These are phyloP conservation scores for Pythium periplocum DNA, from an alignment of 352 stramenopile genomes.

Conservation along the genomic window DNA sequence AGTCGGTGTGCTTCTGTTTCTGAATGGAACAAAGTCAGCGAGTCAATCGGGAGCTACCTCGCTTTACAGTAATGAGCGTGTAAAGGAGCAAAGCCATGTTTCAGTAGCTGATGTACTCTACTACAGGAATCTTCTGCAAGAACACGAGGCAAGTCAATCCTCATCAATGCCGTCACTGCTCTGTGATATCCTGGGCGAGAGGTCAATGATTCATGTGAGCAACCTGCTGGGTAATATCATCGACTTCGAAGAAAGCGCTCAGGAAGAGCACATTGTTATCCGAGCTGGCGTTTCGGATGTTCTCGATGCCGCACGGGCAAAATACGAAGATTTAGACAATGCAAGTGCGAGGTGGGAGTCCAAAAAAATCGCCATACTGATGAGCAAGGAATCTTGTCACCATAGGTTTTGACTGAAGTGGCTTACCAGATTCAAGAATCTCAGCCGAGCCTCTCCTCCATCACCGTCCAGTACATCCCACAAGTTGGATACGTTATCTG, in stretches of 20 bases:
- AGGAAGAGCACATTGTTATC: constrained; percentile 59
- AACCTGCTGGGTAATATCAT: constrained; percentile 83
- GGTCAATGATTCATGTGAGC: constrained; percentile 44
- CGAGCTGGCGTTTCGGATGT: constrained; percentile 63
- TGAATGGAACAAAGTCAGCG: constrained; percentile 62
- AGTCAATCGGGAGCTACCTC: constrained; percentile 58
- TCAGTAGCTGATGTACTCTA: too few relatives aligned
- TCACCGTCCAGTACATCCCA: constrained; percentile 84
- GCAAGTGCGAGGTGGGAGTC: constrained; percentile 16
- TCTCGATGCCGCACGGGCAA: constrained; percentile 56
- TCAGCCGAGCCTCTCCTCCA: constrained; percentile 60
- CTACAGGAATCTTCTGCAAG: constrained; percentile 1
- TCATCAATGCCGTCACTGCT: constrained; percentile 29
- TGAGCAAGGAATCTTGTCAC: background rate
- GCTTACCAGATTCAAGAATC: constrained; percentile 76
- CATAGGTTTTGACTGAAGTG: constrained; percentile 76
- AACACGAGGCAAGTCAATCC: background rate
- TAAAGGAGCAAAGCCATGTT: too few relatives aligned
- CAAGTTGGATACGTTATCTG: constrained; percentile 86
- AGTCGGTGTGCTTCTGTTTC: constrained; percentile 49
- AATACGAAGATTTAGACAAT: constrained; percentile 83
- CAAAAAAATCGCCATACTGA: too few relatives aligned
- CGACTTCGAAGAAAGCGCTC: constrained; percentile 72
- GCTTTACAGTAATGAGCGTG: constrained; percentile 37
- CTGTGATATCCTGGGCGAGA: constrained; percentile 25